Evolutionary conservation across 495 filamentous ascomycete species (phyloP).

Genomic region (Aspergillus cristatus): DNA sequence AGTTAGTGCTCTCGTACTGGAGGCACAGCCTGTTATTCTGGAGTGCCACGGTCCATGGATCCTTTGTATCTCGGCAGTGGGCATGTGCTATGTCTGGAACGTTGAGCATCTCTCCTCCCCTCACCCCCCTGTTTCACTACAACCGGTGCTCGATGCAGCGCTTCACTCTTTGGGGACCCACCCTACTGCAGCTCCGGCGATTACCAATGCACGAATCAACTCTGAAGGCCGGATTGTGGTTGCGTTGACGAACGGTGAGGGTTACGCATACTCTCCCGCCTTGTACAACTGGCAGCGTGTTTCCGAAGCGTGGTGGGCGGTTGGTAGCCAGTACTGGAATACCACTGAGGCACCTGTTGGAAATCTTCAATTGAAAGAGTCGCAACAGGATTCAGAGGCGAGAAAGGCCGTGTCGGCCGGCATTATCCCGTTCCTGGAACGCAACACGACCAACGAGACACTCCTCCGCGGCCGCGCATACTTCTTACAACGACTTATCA

Average conservation of each 20-base stretch:
- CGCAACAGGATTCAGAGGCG: slow-evolving; percentile 41
- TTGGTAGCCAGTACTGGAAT: slow-evolving; percentile 97
- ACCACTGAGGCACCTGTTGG: slow-evolving; percentile 78
- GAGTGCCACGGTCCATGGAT: slow-evolving; percentile 86
- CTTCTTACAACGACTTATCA: slow-evolving; percentile 81
- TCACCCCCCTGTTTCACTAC: slow-evolving; percentile 84
- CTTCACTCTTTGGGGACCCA: slow-evolving; percentile 57
- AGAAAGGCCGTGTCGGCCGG: slow-evolving; percentile 69
- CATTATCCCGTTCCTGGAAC: slow-evolving; percentile 85
- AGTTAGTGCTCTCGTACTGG: slow-evolving; percentile 72
- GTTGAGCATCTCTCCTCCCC: slow-evolving; percentile 73
- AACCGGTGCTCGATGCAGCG: slow-evolving; percentile 82
- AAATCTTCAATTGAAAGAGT: slow-evolving; percentile 62
- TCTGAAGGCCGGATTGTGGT: slow-evolving; percentile 74
- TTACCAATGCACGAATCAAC: slow-evolving; percentile 87
- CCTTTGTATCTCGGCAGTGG: slow-evolving; percentile 77
- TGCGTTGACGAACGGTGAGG: slow-evolving; percentile 85
- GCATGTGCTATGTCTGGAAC: slow-evolving; percentile 91
- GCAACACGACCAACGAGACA: slow-evolving; percentile 86
- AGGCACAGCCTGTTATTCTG: slow-evolving; percentile 87
- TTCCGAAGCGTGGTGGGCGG: slow-evolving; percentile 95
- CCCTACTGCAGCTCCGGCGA: slow-evolving; percentile 61
- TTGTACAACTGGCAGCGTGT: slow-evolving; percentile 93
- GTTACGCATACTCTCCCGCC: slow-evolving; percentile 71
- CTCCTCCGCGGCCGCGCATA: slow-evolving; percentile 86